Evolutionary conservation across 2,329 filamentous ascomycete genomes (phyloP), one percentile per base, ranked within the genome.

Genomic region (Thielaviopsis musarum): DNA sequence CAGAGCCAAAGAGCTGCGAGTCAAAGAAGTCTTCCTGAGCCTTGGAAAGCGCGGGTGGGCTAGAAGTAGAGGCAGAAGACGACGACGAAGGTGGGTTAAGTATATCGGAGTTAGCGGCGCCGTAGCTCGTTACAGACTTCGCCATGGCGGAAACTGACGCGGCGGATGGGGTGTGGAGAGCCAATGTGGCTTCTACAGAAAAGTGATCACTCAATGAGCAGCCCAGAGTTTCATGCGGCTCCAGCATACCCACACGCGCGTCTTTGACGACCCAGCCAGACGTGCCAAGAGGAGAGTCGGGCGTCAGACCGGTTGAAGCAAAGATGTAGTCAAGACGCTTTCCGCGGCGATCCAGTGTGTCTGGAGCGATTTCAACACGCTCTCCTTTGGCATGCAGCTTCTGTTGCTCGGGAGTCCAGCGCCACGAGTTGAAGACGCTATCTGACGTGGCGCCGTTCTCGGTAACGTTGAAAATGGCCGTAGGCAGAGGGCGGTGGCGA

Each of bases 311-410:
- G 13, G 79, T 78, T 1, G 80, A 81, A 65, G 88, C 84, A 71
- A 98, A 97, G 67, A 98, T 86, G 71, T 98, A 98, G 72, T 98
- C 93, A 54, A 97, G 78, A 22, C 93, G 78, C 70, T 95, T 91
- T n/a, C 87, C 91, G 24, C 75, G 77, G 0, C 81, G 82, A 68
- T 96, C 91, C 3, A 76, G 71, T 0, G 81, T 80, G 54, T 84
- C 77, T 0, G 79, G 77, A n/a, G 85, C 75, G 6, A 95, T 76
- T 5, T 75, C 70, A n/a, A 59, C 30, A 38, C 68, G 66, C 49
- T 83, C 75, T 13, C 70, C 66, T 51, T 79, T 80, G 12, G 78
- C 77, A 2, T 94, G 74, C 5, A 77, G 77, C 66, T 85, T 86
- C 69, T 82, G 85, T 66, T 87, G 77, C 17, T 74, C 74, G 66